Evolutionary conservation across 257 asterid species (phyloP), one percentile per base, ranked within the genome.

Genomic region (Cordia subcordata): DNA sequence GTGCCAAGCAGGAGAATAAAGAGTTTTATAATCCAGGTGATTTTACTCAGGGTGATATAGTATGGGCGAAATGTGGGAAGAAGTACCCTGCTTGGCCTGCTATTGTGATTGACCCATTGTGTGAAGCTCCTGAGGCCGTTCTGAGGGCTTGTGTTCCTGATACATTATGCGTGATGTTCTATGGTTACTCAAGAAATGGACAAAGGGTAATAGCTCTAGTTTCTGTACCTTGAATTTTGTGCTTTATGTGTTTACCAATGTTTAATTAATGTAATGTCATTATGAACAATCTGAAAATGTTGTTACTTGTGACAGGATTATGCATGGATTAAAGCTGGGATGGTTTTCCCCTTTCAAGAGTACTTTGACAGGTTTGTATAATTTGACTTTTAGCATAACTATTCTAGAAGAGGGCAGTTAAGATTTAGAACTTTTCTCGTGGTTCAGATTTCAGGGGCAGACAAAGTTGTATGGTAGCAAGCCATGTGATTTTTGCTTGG

Each of bases 51-150:
- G 95, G 85, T 5, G 99, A 93, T 60, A 63, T 81, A 32, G 95
- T 89, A 51, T 93, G 99, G 99, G 99, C 97, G 5, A 93, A 81
- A 63, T 89, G 95, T 62, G 97, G 97, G 55, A 93, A 85, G 71
- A 68, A 77, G 15, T 86, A 63, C 38, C 95, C 99, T 15, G 95
- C 97, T 51, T 93, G 99, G 99, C 99, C 99, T 20, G 97, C 95
- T 49, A 62, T 76, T 49, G 97, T 89, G 39, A 87, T 93, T 45
- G 94, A 93, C 45, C 99, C 97, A 15, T 66, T 77, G 13, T 62
- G 67, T 53, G 82, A 89, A 70, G 99, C 99, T 17, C 99, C 99
- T 4, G 90, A 79, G 35, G 50, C 72, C 1, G 99, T 93, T 17
- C 47, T 81, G 52, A 69, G 88, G 68, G 97, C 99, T 49, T 79